These are phyloP conservation scores for Singerocomus inundabilis DNA, from an alignment of 1,284 basidiomycete species.

Conservation along the genomic window DNA sequence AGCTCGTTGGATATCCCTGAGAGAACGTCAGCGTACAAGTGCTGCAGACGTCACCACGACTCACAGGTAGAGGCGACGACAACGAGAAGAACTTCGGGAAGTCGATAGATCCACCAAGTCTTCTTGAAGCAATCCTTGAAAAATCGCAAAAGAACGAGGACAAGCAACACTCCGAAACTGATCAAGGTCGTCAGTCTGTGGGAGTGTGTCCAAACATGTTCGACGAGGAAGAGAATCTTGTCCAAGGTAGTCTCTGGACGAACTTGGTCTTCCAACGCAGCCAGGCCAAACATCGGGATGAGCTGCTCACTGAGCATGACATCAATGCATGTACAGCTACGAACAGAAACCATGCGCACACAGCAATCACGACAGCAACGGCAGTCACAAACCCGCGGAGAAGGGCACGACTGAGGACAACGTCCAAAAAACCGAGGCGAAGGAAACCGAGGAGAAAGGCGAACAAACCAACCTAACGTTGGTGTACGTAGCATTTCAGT, in stretches of 20 bases:
- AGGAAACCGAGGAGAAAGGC: conserved; percentile 86
- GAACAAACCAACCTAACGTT: conserved; percentile 74
- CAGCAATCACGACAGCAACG: conserved; percentile 71
- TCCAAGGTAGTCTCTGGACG: conserved; percentile 68
- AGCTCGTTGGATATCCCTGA: conserved; percentile 71
- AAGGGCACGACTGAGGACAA: conserved; percentile 86
- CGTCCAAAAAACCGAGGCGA: conserved; percentile 91
- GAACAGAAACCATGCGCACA: conserved; percentile 43
- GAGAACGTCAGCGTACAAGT: neutral
- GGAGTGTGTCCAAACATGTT: conserved; percentile 54
- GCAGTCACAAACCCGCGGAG: conserved; percentile 87
- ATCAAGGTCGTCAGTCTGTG: conserved; percentile 72
- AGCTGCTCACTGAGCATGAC: conserved; percentile 65
- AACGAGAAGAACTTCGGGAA: conserved; percentile 82
- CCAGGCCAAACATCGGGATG: conserved; percentile 78
- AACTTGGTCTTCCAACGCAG: conserved; percentile 49
- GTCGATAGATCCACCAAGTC: conserved; percentile 63
- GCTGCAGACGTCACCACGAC: conserved; percentile 27
- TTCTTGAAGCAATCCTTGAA: conserved; percentile 54
- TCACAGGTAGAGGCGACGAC: conserved; percentile 79
- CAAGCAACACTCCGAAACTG: conserved; percentile 63
- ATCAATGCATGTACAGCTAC: conserved; percentile 1
- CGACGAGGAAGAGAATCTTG: conserved; percentile 76
- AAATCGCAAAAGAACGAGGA: conserved; percentile 60
- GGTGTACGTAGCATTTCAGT: neutral